phyloP scores from a whole-genome alignment of 1,284 basidiomycete species.

The Heterobasidion parviporum region DNA sequence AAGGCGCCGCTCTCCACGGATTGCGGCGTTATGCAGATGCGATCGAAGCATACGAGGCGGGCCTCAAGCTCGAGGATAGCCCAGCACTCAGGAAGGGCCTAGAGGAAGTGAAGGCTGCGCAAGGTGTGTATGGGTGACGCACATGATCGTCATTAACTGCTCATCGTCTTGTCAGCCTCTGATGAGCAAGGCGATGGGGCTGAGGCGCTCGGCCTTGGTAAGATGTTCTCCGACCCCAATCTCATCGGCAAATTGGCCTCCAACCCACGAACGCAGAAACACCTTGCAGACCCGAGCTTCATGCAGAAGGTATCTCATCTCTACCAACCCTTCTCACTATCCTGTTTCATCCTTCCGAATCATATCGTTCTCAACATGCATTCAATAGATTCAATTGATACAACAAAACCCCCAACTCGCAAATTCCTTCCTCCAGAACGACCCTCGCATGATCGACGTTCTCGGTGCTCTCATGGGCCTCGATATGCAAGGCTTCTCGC shows the following conservation, averaged over 20 bases:
- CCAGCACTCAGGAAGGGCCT: slow-evolving; percentile 82
- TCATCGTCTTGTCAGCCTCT: slow-evolving; percentile 23
- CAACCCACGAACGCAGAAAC: slow-evolving; percentile 81
- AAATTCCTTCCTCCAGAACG: slow-evolving; percentile 45
- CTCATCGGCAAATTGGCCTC: slow-evolving; percentile 76
- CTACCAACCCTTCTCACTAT: background rate
- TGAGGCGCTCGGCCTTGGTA: slow-evolving; percentile 54
- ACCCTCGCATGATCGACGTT: slow-evolving; percentile 92
- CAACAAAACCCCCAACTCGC: slow-evolving; percentile 60
- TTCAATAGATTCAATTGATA: slow-evolving; percentile 43
- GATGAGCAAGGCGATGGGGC: slow-evolving; percentile 33
- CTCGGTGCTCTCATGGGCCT: slow-evolving; percentile 92
- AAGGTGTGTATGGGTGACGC: slow-evolving; percentile 37
- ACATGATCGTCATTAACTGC: background rate
- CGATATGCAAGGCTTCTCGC: slow-evolving; percentile 82
- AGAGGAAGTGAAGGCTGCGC: slow-evolving; percentile 77
- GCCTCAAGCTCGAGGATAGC: slow-evolving; percentile 77
- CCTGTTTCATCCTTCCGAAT: background rate
- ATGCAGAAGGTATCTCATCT: slow-evolving; percentile 42
- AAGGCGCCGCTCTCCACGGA: slow-evolving; percentile 94
- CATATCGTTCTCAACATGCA: background rate
- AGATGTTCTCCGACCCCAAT: slow-evolving; percentile 83
- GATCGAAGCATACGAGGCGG: slow-evolving; percentile 73
- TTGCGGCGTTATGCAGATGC: slow-evolving; percentile 75
- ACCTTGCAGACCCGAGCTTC: slow-evolving; percentile 80